These are phyloP conservation scores for Coprinopsis sp. DNA, from an alignment of 768 basidiomycete species.

Conservation along the genomic window DNA sequence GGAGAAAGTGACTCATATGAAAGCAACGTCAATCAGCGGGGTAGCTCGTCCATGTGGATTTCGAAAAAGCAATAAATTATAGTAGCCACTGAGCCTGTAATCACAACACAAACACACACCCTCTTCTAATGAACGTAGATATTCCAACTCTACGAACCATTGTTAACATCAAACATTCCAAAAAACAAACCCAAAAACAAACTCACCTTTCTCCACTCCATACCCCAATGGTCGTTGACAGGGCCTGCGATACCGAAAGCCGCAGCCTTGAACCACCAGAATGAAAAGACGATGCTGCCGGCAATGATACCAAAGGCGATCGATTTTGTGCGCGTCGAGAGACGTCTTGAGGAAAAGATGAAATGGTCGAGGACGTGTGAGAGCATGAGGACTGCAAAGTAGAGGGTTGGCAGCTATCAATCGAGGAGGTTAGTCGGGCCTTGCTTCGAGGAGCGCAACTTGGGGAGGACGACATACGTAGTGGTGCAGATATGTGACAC, in stretches of 20 bases:
- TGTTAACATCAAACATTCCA: background rate
- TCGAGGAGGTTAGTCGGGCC: conserved; percentile 4
- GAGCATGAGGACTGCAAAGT: conserved; percentile 90
- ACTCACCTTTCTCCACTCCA: conserved; percentile 69
- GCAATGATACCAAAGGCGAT: conserved; percentile 66
- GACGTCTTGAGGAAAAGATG: conserved; percentile 71
- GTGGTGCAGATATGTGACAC: conserved; percentile 94
- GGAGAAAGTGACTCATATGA: too few relatives aligned
- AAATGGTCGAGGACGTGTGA: conserved; percentile 92
- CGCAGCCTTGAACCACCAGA: conserved; percentile 93
- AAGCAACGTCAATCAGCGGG: too few relatives aligned
- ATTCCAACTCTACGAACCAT: conserved; percentile 26
- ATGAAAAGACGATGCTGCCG: conserved; percentile 60
- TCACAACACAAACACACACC: background rate
- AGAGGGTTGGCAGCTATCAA: conserved; percentile 84
- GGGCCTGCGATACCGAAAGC: conserved; percentile 94
- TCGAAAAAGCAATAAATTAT: too few relatives aligned
- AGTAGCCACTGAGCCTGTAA: too few relatives aligned
- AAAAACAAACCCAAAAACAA: conserved; percentile 1
- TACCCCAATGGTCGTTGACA: conserved; percentile 71
- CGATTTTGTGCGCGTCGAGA: conserved; percentile 59
- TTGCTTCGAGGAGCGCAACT: background rate
- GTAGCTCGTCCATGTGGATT: too few relatives aligned
- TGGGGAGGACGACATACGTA: conserved; percentile 57
- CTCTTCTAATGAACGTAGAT: conserved; percentile 21